phyloP scores from a whole-genome alignment of 148 eudicot species.

The Camellia granthamiana region DNA sequence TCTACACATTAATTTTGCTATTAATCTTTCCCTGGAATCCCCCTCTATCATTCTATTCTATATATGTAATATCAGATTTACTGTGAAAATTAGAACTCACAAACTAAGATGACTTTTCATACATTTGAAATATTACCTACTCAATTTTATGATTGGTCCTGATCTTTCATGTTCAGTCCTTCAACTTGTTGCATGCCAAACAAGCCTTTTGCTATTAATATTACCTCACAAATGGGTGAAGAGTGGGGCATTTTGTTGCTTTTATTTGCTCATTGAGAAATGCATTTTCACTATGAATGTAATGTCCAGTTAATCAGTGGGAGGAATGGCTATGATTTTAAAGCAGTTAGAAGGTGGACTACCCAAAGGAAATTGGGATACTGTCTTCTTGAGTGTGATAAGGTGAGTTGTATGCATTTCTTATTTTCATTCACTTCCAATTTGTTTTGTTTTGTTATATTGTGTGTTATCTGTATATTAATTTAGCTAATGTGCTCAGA shows the following conservation, averaged over 20 bases:
- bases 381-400: conserved; percentile 76
- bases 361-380: conserved; percentile 76
- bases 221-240: background rate
- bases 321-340: conserved; percentile 66
- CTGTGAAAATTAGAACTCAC: background rate
- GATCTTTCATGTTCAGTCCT: background rate
- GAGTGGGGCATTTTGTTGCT: background rate
- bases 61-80: background rate
- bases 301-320: conserved; percentile 52
- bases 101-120: background rate
- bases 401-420: conserved; percentile 40
- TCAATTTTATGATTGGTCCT: background rate
- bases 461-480: conserved; percentile 11
- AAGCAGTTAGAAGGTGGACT: conserved; percentile 77
- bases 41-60: background rate
- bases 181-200: background rate
- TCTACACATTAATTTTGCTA: background rate
- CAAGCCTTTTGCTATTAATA: background rate
- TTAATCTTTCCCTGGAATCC: background rate
- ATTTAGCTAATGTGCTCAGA: conserved; percentile 41
- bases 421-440: background rate
- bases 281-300: background rate
- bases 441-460: background rate
- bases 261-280: background rate
- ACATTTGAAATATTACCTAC: background rate